Conservation (phyloP, 768 basidiomycete genomes). For the Tylopilus rubrobrunneus region DNA sequence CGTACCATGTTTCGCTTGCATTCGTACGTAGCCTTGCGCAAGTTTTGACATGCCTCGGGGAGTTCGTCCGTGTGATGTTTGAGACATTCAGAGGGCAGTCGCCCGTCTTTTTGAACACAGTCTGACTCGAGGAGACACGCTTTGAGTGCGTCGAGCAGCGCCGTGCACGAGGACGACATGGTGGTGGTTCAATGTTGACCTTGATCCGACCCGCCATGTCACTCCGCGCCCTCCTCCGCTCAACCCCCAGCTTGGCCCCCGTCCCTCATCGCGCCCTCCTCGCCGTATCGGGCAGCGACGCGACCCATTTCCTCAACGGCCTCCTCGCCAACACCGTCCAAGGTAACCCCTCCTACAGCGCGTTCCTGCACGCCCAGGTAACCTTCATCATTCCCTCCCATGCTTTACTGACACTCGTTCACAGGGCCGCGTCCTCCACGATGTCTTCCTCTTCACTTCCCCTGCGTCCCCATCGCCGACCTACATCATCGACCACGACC, state of each 20-base stretch:
- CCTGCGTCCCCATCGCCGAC: slow-evolving; percentile 42
- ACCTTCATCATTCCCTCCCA: slow-evolving; percentile 30
- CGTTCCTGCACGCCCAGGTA: slow-evolving; percentile 79
- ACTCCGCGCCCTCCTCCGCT: slow-evolving; percentile 43
- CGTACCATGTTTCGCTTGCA: slow-evolving; percentile 89
- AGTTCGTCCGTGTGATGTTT: slow-evolving; percentile 69
- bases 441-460: slow-evolving; percentile 78
- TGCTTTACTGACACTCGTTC: neutral
- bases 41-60: slow-evolving; percentile 73
- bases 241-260: slow-evolving; percentile 53
- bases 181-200: neutral
- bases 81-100: slow-evolving; percentile 83
- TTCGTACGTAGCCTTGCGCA: slow-evolving; percentile 81
- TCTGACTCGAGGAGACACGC: slow-evolving; percentile 82
- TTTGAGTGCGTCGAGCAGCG: slow-evolving; percentile 73
- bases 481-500: slow-evolving; percentile 73
- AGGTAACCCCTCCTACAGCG: slow-evolving; percentile 57
- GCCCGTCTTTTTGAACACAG: slow-evolving; percentile 76
- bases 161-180: slow-evolving; percentile 82
- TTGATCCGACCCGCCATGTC: slow-evolving; percentile 17
- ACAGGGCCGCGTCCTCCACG: slow-evolving; percentile 87
- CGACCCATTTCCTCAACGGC: slow-evolving; percentile 79
- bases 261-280: slow-evolving; percentile 66
- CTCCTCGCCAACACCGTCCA: slow-evolving; percentile 54
- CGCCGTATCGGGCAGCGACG: slow-evolving; percentile 76